These are phyloP conservation scores for Lepidium africanum DNA, from an alignment of 345 rosid species.

Conservation along the genomic window DNA sequence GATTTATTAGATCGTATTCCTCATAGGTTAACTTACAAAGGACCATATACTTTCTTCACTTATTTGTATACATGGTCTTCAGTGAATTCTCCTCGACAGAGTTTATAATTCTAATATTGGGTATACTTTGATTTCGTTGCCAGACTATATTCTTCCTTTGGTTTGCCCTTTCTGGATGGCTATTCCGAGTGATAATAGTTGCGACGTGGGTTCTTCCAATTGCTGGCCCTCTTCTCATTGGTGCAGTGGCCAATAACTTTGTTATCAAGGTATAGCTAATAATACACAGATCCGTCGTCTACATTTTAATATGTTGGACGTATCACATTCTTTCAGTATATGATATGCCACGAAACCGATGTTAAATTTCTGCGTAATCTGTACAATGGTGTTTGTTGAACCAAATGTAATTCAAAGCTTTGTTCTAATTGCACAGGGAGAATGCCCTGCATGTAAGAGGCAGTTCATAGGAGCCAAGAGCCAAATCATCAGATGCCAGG, in stretches of 20 bases:
- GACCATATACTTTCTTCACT: background rate
- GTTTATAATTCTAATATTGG: background rate
- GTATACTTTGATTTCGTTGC: background rate
- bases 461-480: slow-evolving; percentile 80
- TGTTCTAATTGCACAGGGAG: slow-evolving; percentile 44
- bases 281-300: background rate
- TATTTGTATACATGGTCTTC: background rate
- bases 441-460: slow-evolving; percentile 88
- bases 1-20: background rate
- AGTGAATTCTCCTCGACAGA: background rate
- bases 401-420: background rate
- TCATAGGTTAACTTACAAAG: background rate
- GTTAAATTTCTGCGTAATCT: background rate
- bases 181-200: slow-evolving; percentile 63
- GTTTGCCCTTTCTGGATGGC: slow-evolving; percentile 96
- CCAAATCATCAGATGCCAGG: slow-evolving; percentile 61
- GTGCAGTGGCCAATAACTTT: slow-evolving; percentile 80
- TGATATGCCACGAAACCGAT: background rate
- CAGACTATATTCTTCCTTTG: slow-evolving; percentile 86
- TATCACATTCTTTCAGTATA: background rate
- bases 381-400: background rate
- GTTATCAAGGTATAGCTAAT: slow-evolving; percentile 60
- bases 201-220: slow-evolving; percentile 82
- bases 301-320: background rate
- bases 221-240: slow-evolving; percentile 94